Percentiles rank a stretch among this genome's conserved stretches.
phyloP scores from a whole-genome alignment of 2,329 filamentous ascomycete species.

The Ophiocordyceps camponoti-saundersi region DNA sequence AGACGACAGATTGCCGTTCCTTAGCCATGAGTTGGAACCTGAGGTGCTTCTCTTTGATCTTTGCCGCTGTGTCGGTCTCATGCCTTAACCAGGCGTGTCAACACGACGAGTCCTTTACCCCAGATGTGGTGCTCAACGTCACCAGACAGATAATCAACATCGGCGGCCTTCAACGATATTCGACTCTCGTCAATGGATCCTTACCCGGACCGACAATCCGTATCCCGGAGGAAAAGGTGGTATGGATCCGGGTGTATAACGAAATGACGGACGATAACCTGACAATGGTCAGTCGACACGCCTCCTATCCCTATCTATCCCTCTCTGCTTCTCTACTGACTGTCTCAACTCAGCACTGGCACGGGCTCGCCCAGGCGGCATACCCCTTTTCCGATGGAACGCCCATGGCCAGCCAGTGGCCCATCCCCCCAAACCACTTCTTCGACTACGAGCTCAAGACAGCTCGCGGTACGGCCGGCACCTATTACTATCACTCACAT shows the following conservation, averaged over 20 bases:
- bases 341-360: too few species aligned
- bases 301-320: neutral
- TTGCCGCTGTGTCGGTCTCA: neutral
- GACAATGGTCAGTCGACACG: constrained; percentile 28
- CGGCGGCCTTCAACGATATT: constrained; percentile 4
- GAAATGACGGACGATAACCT: constrained; percentile 32
- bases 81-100: neutral
- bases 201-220: constrained; percentile 31
- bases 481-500: too few species aligned
- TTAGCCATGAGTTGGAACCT: neutral
- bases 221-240: constrained; percentile 25
- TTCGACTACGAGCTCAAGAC: too few species aligned
- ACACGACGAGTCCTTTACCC: constrained; percentile 15
- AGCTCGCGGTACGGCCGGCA: too few species aligned
- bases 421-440: too few species aligned
- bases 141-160: constrained; percentile 19
- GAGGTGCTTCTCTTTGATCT: neutral
- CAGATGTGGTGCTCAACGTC: constrained; percentile 28
- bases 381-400: too few species aligned
- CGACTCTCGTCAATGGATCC: constrained; percentile 29
- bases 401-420: too few species aligned
- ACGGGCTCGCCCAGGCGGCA: too few species aligned
- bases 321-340: too few species aligned
- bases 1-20: neutral
- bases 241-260: constrained; percentile 43